These are phyloP conservation scores for Suillus placidus DNA, from an alignment of 768 basidiomycete genomes.

Conservation along the genomic window DNA sequence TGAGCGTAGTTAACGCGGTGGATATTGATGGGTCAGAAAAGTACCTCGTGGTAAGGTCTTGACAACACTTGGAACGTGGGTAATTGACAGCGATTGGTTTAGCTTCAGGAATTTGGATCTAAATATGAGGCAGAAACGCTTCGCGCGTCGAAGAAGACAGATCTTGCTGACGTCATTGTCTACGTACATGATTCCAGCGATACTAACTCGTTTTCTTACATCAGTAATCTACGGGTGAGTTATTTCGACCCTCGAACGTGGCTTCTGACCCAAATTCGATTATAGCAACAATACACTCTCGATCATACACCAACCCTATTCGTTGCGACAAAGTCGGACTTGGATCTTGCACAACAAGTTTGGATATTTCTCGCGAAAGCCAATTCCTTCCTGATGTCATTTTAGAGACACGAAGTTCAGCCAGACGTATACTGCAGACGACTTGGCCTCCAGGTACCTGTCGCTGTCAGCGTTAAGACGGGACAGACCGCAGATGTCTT, in stretches of 20 bases:
- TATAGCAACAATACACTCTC: slow-evolving; percentile 93
- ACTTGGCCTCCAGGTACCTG: slow-evolving; percentile 88
- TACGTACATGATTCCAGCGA: slow-evolving; percentile 98
- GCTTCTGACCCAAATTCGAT: slow-evolving; percentile 22
- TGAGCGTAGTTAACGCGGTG: slow-evolving; percentile 93
- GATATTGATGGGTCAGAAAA: slow-evolving; percentile 95
- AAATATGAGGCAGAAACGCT: slow-evolving; percentile 92
- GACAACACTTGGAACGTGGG: background rate
- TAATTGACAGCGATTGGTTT: slow-evolving; percentile 6
- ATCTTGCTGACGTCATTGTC: slow-evolving; percentile 90
- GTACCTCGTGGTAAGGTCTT: slow-evolving; percentile 81
- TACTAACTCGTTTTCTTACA: slow-evolving; percentile 98
- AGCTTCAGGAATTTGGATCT: slow-evolving; percentile 98
- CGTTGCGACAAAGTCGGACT: slow-evolving; percentile 98
- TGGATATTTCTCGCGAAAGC: slow-evolving; percentile 21
- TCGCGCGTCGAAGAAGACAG: slow-evolving; percentile 87
- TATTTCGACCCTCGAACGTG: slow-evolving; percentile 7
- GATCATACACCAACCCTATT: slow-evolving; percentile 96
- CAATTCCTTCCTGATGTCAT: slow-evolving; percentile 11
- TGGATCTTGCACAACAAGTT: slow-evolving; percentile 94
- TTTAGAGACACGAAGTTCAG: slow-evolving; percentile 94
- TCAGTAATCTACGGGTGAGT: slow-evolving; percentile 90
- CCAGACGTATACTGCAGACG: slow-evolving; percentile 96
- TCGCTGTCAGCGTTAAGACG: slow-evolving; percentile 88
- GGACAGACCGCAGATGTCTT: slow-evolving; percentile 87